Conservation (phyloP, 2,329 filamentous ascomycete genomes). For the Apiospora kogelbergensis region DNA sequence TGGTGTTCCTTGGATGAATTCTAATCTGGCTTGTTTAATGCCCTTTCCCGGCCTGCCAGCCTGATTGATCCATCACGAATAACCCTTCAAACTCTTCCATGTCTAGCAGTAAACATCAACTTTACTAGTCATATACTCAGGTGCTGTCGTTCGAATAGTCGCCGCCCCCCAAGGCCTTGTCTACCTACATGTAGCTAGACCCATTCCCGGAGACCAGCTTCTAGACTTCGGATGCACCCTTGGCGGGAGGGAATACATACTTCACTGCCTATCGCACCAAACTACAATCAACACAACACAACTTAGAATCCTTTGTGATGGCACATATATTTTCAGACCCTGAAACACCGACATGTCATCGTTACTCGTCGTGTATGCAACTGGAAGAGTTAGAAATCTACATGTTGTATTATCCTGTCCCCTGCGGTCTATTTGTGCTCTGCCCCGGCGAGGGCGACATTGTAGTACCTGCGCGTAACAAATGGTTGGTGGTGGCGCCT, state of each 20-base stretch:
- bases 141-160: background rate
- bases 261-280: background rate
- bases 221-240: background rate
- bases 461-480: background rate
- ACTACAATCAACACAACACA: background rate
- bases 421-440: background rate
- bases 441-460: background rate
- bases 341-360: background rate
- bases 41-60: background rate
- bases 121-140: background rate
- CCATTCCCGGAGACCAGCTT: background rate
- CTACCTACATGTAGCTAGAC: background rate
- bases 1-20: background rate
- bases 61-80: background rate
- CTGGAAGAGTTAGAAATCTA: background rate
- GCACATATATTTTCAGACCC: background rate
- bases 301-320: background rate
- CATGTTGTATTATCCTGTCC: background rate
- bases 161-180: background rate
- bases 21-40: constrained; percentile 6
- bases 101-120: background rate
- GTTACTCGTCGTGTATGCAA: background rate
- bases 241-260: background rate
- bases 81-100: background rate
- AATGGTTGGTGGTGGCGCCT: background rate